A percentile compares a stretch with the other conserved stretches of the same genome.
Conservation (phyloP, 306 rosid genomes). For the Quercus suber region DNA sequence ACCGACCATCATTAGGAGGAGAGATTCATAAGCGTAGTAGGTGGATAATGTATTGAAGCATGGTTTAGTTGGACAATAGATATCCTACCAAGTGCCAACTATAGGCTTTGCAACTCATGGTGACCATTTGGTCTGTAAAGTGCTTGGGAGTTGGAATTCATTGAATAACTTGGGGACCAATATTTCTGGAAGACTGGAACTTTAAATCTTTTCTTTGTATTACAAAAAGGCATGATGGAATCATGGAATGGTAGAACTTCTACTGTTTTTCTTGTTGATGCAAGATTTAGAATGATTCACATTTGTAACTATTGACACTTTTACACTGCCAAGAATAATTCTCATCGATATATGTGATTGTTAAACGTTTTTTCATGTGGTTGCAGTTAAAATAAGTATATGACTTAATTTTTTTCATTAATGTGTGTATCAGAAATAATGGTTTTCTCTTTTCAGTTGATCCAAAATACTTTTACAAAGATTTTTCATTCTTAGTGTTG, state of each 20-base stretch:
- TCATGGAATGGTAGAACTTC: background rate
- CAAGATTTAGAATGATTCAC: background rate
- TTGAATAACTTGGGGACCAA: background rate
- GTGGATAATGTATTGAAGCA: background rate
- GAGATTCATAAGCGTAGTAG: background rate
- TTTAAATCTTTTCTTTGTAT: background rate
- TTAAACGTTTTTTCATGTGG: no score
- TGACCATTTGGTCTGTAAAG: background rate
- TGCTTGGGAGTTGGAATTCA: background rate
- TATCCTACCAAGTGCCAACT: background rate
- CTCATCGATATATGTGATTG: no score
- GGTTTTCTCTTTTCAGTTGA: no score
- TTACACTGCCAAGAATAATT: no score
- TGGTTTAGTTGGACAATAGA: no score
- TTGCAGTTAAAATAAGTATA: no score
- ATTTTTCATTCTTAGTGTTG: no score
- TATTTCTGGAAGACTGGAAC: background rate
- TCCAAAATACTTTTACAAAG: no score
- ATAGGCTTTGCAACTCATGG: conserved; percentile 18
- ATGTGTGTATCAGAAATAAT: no score
- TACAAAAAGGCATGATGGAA: background rate
- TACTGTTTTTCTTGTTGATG: background rate
- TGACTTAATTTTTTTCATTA: no score
- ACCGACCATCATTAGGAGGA: background rate
- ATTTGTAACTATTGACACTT: background rate